These are phyloP conservation scores for Thyridium curvatum DNA, from an alignment of 2,329 filamentous ascomycete genomes.

Conservation along the genomic window DNA sequence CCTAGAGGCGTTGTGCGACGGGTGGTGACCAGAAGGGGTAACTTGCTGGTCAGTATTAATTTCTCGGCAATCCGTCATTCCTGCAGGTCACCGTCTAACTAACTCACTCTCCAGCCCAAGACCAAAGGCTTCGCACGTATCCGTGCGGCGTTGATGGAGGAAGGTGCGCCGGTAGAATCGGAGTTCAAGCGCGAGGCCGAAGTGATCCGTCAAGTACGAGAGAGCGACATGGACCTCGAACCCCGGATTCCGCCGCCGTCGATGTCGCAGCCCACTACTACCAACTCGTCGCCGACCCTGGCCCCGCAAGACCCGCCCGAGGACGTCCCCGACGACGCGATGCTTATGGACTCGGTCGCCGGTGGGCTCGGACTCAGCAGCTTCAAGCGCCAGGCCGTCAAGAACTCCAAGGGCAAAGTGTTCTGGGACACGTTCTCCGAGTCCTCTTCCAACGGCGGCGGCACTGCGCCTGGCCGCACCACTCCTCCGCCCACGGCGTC, in stretches of 20 bases:
- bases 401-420: conserved; percentile 62
- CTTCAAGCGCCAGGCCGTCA: conserved; percentile 69
- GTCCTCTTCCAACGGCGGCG: conserved; percentile 45
- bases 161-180: conserved; percentile 78
- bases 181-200: conserved; percentile 89
- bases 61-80: too few species aligned
- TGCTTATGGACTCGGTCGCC: conserved; percentile 49
- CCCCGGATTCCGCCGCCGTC: conserved; percentile 28
- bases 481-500: conserved; percentile 60
- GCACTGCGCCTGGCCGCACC: conserved; percentile 21
- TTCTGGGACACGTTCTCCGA: conserved; percentile 81
- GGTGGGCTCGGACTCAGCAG: conserved; percentile 44
- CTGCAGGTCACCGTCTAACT: conserved; percentile 11
- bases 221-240: conserved; percentile 69
- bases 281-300: conserved; percentile 63
- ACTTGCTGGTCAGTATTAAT: conserved; percentile 63
- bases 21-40: conserved; percentile 79
- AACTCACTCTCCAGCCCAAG: conserved; percentile 62
- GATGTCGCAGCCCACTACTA: conserved; percentile 45
- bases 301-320: conserved; percentile 60
- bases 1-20: conserved; percentile 74
- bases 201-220: conserved; percentile 89
- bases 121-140: conserved; percentile 94
- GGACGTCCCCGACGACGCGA: conserved; percentile 63
- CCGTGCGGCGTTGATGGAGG: conserved; percentile 81